These are phyloP conservation scores for Epichloe sp. DNA, from an alignment of 2,329 filamentous ascomycete species.

Conservation along the genomic window DNA sequence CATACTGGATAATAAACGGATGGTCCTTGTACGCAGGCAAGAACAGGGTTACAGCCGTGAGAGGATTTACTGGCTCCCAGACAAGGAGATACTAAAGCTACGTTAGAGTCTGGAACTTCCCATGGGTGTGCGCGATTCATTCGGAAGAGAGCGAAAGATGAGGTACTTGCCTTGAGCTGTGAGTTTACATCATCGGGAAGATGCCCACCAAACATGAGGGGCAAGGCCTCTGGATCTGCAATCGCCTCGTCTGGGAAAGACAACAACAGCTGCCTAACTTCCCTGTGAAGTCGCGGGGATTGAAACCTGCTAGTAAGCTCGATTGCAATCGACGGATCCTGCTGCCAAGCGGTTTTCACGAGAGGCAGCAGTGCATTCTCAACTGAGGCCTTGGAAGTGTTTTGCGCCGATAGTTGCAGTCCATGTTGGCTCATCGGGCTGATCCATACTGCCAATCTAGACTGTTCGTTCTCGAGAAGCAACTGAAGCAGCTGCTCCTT, in stretches of 20 bases:
- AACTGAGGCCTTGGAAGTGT: conserved; percentile 24
- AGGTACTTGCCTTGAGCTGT: conserved; percentile 59
- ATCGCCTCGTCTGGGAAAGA: conserved; percentile 76
- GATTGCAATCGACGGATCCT: conserved; percentile 76
- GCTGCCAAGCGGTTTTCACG: conserved; percentile 72
- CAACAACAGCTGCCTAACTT: conserved; percentile 68
- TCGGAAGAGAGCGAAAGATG: background rate
- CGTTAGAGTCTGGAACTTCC: conserved; percentile 7
- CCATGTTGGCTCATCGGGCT: conserved; percentile 56
- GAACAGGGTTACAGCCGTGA: conserved; percentile 89
- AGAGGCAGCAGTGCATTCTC: conserved; percentile 45
- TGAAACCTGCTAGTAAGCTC: conserved; percentile 72
- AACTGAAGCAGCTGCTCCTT: conserved; percentile 77
- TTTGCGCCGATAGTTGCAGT: conserved; percentile 24
- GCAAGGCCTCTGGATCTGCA: conserved; percentile 66
- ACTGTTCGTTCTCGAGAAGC: conserved; percentile 73
- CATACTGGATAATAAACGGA: conserved; percentile 89
- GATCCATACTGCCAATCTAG: conserved; percentile 78
- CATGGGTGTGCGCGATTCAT: background rate
- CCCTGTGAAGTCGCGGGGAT: conserved; percentile 55
- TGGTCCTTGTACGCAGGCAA: conserved; percentile 82
- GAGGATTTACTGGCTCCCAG: conserved; percentile 86
- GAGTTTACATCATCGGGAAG: conserved; percentile 63
- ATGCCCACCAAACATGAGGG: conserved; percentile 64
- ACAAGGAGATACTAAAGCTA: conserved; percentile 63